A percentile compares a stretch with the other conserved stretches of the same genome.
These are phyloP conservation scores for Hyparrhenia diplandra DNA, from an alignment of 176 grass and related monocot species.

Conservation along the genomic window DNA sequence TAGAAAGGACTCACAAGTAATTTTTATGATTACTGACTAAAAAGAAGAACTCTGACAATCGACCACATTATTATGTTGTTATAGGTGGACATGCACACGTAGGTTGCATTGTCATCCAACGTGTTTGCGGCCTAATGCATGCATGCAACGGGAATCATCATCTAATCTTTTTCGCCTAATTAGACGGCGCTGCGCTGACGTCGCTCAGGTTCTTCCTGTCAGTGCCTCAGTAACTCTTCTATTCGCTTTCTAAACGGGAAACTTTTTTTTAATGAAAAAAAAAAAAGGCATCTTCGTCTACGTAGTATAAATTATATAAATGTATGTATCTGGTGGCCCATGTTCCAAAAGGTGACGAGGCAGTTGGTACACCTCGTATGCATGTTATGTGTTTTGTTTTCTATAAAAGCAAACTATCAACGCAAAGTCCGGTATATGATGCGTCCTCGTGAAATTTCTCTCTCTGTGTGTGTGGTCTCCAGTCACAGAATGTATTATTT, in stretches of 20 bases:
- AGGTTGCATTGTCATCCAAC: neutral
- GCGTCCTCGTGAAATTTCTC: too few species aligned
- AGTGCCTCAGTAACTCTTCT: neutral
- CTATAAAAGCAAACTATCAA: neutral
- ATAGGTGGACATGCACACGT: neutral
- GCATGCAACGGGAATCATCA: conserved; percentile 1
- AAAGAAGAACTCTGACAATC: too few species aligned
- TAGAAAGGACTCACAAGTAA: too few species aligned
- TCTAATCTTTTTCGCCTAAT: neutral
- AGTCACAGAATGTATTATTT: neutral
- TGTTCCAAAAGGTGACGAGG: neutral
- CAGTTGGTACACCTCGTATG: neutral
- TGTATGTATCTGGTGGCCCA: neutral
- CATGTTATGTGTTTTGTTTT: neutral
- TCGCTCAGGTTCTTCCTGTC: conserved; percentile 1
- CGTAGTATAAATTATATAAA: conserved; percentile 1
- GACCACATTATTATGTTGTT: neutral
- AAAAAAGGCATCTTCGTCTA: neutral
- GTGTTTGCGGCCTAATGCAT: conserved; percentile 4
- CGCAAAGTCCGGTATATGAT: neutral
- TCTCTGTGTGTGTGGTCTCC: too few species aligned
- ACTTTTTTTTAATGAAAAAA: too few species aligned
- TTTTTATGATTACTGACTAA: too few species aligned
- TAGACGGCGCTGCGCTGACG: neutral
- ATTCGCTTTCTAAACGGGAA: neutral